Conservation (phyloP, 768 basidiomycete genomes). For the Tephrocybe sp. region DNA sequence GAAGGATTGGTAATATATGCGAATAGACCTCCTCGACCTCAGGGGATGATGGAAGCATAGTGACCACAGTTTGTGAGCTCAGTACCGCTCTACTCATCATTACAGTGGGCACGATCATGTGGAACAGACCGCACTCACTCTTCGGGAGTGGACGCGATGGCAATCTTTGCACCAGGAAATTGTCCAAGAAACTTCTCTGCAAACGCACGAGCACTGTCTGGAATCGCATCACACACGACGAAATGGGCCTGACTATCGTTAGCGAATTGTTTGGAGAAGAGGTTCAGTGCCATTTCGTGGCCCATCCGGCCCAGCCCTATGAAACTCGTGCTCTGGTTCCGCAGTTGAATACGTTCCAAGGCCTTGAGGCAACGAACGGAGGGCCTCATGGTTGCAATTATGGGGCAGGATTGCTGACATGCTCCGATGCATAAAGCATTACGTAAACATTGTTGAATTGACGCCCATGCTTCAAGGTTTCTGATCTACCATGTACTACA, state of each 20-base stretch:
- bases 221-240: conserved; percentile 75
- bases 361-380: conserved; percentile 42
- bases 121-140: conserved; percentile 52
- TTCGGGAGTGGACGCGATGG: conserved; percentile 60
- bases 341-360: conserved; percentile 31
- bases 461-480: neutral
- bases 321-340: conserved; percentile 63
- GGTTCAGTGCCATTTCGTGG: conserved; percentile 79
- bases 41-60: conserved; percentile 91
- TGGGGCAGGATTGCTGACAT: conserved; percentile 5
- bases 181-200: conserved; percentile 48
- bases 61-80: conserved; percentile 67
- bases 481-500: neutral
- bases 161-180: conserved; percentile 59
- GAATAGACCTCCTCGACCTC: conserved; percentile 79
- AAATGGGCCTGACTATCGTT: conserved; percentile 54
- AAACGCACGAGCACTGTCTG: conserved; percentile 57
- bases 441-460: conserved; percentile 3
- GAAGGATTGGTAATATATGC: conserved; percentile 61
- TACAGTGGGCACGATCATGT: conserved; percentile 11
- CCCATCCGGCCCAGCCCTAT: conserved; percentile 91
- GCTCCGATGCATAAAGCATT: conserved; percentile 7
- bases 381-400: conserved; percentile 43
- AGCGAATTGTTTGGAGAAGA: conserved; percentile 73
- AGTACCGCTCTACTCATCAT: conserved; percentile 51